phyloP scores from a whole-genome alignment of 352 stramenopile species.

The Phytophthora niederhauseri region DNA sequence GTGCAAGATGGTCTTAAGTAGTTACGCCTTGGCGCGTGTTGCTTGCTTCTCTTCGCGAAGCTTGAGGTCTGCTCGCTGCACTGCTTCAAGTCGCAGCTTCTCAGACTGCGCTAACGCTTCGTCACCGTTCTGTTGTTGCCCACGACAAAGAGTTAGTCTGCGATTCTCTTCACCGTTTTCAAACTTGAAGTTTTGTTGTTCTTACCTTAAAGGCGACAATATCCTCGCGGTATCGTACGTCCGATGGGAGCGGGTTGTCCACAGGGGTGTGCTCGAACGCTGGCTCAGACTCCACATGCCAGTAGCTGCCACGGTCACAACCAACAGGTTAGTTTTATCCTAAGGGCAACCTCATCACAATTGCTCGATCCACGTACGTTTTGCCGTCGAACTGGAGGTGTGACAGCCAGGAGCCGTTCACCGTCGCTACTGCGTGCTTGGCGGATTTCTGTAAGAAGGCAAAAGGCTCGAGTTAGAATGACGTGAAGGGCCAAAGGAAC shows the following conservation, averaged over 20 bases:
- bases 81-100: conserved; percentile 74
- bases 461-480: not conserved
- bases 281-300: conserved; percentile 74
- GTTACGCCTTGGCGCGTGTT: conserved; percentile 9
- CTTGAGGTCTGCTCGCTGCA: conserved; percentile 65
- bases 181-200: not conserved
- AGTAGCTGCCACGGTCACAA: conserved; percentile 46
- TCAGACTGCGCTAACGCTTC: conserved; percentile 59
- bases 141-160: not conserved
- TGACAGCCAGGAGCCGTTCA: conserved; percentile 73
- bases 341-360: not conserved
- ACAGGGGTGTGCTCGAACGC: conserved; percentile 61
- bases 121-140: conserved; percentile 51
- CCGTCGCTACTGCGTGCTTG: conserved; percentile 50
- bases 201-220: conserved; percentile 58
- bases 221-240: conserved; percentile 71
- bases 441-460: conserved; percentile 37
- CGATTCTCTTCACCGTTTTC: not conserved
- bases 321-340: not conserved
- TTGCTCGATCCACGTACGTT: conserved; percentile 37
- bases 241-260: conserved; percentile 50
- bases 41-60: conserved; percentile 31
- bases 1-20: not conserved
- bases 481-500: not conserved
- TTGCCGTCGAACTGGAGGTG: conserved; percentile 76